Percentiles rank a stretch among this genome's conserved stretches.
These are phyloP conservation scores for Debaryomyces tyrocola DNA, from an alignment of 805 yeast genomes.

Conservation along the genomic window DNA sequence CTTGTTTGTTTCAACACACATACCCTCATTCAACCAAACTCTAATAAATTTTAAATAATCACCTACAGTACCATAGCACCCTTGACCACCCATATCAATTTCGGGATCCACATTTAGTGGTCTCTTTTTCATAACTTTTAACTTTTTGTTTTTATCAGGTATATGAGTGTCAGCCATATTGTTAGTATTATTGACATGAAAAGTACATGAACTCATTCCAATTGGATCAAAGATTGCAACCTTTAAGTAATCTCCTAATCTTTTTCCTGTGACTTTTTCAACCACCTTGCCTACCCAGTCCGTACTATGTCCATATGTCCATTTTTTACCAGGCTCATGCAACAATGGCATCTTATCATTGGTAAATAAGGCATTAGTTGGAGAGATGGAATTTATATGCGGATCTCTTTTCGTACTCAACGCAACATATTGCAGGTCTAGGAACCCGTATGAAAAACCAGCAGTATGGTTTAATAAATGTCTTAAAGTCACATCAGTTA, in stretches of 20 bases:
- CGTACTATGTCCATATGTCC: slow-evolving; percentile 36
- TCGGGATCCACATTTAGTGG: slow-evolving; percentile 15
- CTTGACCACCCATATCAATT: slow-evolving; percentile 47
- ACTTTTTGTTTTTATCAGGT: slow-evolving; percentile 12
- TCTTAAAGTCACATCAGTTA: slow-evolving; percentile 22
- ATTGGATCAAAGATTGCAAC: slow-evolving; percentile 32
- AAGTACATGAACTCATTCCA: slow-evolving; percentile 32
- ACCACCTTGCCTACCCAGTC: slow-evolving; percentile 42
- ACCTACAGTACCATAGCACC: slow-evolving; percentile 35
- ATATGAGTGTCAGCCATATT: slow-evolving; percentile 15
- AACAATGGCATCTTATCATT: slow-evolving; percentile 26
- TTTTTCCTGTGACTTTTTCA: slow-evolving; percentile 31
- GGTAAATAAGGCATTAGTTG: slow-evolving; percentile 23
- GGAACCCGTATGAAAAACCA: slow-evolving; percentile 37
- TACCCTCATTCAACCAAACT: slow-evolving; percentile 40
- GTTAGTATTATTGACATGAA: slow-evolving; percentile 14
- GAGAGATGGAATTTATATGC: slow-evolving; percentile 17
- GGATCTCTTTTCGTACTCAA: slow-evolving; percentile 18
- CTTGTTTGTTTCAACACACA: slow-evolving; percentile 36
- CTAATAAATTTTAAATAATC: slow-evolving; percentile 41
- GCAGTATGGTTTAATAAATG: slow-evolving; percentile 32
- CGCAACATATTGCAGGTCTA: slow-evolving; percentile 26
- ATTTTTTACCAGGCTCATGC: slow-evolving; percentile 39
- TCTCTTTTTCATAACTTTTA: slow-evolving; percentile 11
- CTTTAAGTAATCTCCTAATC: slow-evolving; percentile 30